Percentiles rank a stretch among this genome's conserved stretches.
These are phyloP conservation scores for Oropetium thomaeum DNA, from an alignment of 176 grass and related monocot genomes.

Conservation along the genomic window DNA sequence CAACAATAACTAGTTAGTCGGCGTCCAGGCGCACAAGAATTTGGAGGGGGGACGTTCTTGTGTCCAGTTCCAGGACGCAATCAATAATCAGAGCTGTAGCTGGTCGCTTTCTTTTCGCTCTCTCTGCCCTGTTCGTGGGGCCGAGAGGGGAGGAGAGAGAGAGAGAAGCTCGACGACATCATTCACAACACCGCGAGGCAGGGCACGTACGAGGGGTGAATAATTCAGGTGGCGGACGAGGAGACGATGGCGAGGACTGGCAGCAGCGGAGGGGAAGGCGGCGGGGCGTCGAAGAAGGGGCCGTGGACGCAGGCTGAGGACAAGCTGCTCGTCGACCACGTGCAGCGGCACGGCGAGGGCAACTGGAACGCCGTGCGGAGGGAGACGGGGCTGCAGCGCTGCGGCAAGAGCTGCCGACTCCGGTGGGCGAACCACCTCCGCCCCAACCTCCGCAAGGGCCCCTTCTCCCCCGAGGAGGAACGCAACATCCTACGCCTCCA, in stretches of 20 bases:
- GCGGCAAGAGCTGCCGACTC: constrained; percentile 94
- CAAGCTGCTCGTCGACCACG: constrained; percentile 65
- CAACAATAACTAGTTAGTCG: background rate
- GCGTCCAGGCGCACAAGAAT: background rate
- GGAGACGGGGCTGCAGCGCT: constrained; percentile 68
- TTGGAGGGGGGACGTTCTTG: background rate
- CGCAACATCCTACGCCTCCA: constrained; percentile 78
- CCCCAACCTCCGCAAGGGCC: constrained; percentile 87
- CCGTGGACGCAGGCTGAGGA: constrained; percentile 92
- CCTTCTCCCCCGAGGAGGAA: constrained; percentile 81
- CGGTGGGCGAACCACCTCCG: constrained; percentile 96
- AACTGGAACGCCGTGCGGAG: constrained; percentile 87
- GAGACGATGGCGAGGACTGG: constrained; percentile 25
- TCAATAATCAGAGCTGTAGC: background rate
- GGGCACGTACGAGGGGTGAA: background rate
- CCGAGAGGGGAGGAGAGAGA: constrained; percentile 37
- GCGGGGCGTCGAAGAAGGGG: constrained; percentile 60
- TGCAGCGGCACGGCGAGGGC: constrained; percentile 71
- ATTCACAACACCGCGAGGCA: background rate
- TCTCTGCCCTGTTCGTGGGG: constrained; percentile 29
- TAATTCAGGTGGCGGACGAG: constrained; percentile 5
- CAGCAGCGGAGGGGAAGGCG: background rate
- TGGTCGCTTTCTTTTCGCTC: constrained; percentile 3
- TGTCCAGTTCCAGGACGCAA: background rate
- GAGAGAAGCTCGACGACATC: constrained; percentile 26